These are phyloP conservation scores for Leishmania tarentolae DNA, from an alignment of 208 protist genomes.

Conservation along the genomic window DNA sequence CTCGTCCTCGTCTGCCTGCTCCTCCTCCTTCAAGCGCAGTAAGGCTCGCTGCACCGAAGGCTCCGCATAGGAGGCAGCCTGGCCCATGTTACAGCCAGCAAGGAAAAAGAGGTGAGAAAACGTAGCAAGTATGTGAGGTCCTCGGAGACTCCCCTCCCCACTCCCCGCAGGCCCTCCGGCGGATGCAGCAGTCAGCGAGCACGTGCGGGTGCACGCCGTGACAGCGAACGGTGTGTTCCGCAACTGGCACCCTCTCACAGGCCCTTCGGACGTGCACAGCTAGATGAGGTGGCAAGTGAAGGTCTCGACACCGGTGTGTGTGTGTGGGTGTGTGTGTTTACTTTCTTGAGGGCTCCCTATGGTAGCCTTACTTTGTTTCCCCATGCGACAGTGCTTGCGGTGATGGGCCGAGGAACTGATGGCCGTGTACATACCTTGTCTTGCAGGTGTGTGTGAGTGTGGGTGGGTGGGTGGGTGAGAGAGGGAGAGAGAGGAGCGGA, in stretches of 20 bases:
- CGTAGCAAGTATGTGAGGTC: not conserved
- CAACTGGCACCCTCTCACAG: not conserved
- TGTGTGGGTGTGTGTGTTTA: too few relatives aligned
- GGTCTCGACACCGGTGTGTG: not conserved
- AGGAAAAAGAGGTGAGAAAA: not conserved
- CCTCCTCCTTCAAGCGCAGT: slow-evolving; percentile 38
- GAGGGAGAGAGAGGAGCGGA: not conserved
- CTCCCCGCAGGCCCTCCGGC: not conserved
- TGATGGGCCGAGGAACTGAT: not conserved
- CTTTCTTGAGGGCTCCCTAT: too few relatives aligned
- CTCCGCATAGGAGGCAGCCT: slow-evolving; percentile 58
- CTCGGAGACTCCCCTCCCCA: not conserved
- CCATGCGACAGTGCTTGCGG: not conserved
- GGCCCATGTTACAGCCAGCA: slow-evolving; percentile 29
- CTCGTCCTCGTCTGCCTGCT: slow-evolving; percentile 39
- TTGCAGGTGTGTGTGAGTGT: not conserved
- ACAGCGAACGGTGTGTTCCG: not conserved
- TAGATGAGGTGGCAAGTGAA: not conserved
- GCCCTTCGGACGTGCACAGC: not conserved
- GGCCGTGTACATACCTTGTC: not conserved
- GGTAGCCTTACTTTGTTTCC: not conserved
- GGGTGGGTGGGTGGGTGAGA: not conserved
- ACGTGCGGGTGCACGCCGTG: not conserved
- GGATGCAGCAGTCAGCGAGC: not conserved
- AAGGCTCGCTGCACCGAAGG: slow-evolving; percentile 48